Evolutionary conservation across 1,139 yeast species (phyloP).

Genomic region (Candida pseudoviswanathii): DNA sequence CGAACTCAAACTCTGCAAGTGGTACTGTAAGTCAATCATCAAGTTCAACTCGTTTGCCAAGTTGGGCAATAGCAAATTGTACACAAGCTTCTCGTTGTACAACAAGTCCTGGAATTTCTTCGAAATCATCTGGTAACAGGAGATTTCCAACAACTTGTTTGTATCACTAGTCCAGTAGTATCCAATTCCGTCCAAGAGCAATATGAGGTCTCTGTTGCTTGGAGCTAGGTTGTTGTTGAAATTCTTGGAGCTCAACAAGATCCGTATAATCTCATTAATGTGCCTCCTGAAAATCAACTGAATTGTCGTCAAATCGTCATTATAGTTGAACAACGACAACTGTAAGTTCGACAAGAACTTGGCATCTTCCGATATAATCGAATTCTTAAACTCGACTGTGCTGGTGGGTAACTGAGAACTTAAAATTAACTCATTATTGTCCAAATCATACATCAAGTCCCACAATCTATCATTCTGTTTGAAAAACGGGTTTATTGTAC

Average conservation of each 20-base stretch:
- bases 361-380: conserved; percentile 52
- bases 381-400: conserved; percentile 23
- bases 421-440: conserved; percentile 45
- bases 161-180: conserved; percentile 49
- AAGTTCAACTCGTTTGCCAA: conserved; percentile 45
- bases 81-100: conserved; percentile 35
- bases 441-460: conserved; percentile 64
- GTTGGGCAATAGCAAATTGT: conserved; percentile 39
- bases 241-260: conserved; percentile 43
- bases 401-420: conserved; percentile 22
- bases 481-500: conserved; percentile 69
- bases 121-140: conserved; percentile 45
- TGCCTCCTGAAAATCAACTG: conserved; percentile 51
- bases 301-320: conserved; percentile 51
- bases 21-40: conserved; percentile 49
- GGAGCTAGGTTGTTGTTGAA: conserved; percentile 25
- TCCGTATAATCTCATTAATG: conserved; percentile 47
- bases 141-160: conserved; percentile 42
- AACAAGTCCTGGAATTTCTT: conserved; percentile 41
- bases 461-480: conserved; percentile 57
- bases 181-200: conserved; percentile 47
- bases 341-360: conserved; percentile 48
- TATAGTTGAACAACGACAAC: conserved; percentile 45
- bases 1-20: conserved; percentile 40
- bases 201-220: conserved; percentile 22